Base-by-base conservation (phyloP, 106 monocot species). In the Hemerocallis citrina region DNA sequence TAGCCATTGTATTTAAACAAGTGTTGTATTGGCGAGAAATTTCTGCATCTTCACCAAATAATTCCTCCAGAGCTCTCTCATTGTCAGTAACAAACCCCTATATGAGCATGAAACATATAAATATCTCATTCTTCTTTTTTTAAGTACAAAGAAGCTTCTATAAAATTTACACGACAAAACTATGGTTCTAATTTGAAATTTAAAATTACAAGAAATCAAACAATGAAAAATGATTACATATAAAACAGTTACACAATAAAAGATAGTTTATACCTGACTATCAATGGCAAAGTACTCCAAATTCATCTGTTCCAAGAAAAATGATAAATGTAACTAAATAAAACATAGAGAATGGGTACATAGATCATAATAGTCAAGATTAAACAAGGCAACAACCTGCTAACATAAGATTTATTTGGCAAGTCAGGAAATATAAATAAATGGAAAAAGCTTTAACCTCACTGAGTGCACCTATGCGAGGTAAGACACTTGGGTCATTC, bases 231-330 rank as follows among this genome's bases (percentile, higher is more conserved):
- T 22, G 17, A 24, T 7, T 19, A 31, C 32, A 68, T 39, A 36
- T 4, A 65, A 46, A 31, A 47, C 3, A 52, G 17, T 5, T 12
- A 29, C 16, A 1, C 16, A 38, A 47, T 45, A 25, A 25, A 48
- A 30, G 0, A 36, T 28, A 27, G 15, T 16, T 67, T 30, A 31
- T 81, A 98, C 96, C 96, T 98, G 96, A 60, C 91, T 79, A 70
- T 98, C 96, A 75, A 85, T 81, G 42, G 92, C 81, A 79, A 98
- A 92, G 76, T 98, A 98, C 55, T 98, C 96, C 87, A 98, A 81
- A 56, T 98, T 98, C 84, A 92, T 92, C 96, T 98, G 90, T 34
- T 37, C 62, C 36, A 52, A 29, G 19, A 62, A 73, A 66, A 73
- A 66, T 15, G 23, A 27, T 71, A 20, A 61, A 45, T 34, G 34